A percentile compares a stretch with the other conserved stretches of the same genome.
Evolutionary conservation across 805 yeast genomes (phyloP).

Genomic region (Wickerhamiella sorbophila): DNA sequence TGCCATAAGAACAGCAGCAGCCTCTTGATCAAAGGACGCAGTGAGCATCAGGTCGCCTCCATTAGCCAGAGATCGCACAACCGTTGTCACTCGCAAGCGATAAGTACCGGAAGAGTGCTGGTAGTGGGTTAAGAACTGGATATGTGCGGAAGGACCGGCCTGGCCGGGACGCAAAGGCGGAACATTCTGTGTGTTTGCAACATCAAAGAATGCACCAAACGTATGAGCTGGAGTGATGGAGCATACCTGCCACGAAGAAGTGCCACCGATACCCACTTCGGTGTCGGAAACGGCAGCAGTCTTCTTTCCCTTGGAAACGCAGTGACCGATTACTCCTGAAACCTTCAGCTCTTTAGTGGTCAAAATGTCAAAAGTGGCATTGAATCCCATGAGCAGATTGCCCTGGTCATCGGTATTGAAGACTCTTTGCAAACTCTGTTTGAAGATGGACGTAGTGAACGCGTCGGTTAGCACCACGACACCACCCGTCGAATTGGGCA

Average conservation of each 20-base stretch:
- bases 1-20: slow-evolving; percentile 89
- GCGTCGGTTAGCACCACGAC: slow-evolving; percentile 78
- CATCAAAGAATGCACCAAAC: slow-evolving; percentile 81
- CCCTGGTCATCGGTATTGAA: slow-evolving; percentile 83
- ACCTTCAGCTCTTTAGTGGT: slow-evolving; percentile 79
- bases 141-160: slow-evolving; percentile 20
- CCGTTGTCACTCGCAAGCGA: slow-evolving; percentile 81
- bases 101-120: slow-evolving; percentile 91
- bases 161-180: slow-evolving; percentile 19
- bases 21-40: slow-evolving; percentile 89
- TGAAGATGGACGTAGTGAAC: slow-evolving; percentile 86
- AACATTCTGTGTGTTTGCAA: slow-evolving; percentile 28
- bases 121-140: slow-evolving; percentile 83
- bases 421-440: slow-evolving; percentile 76
- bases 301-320: slow-evolving; percentile 46
- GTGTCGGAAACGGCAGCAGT: slow-evolving; percentile 73
- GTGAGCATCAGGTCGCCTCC: slow-evolving; percentile 42
- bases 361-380: slow-evolving; percentile 74
- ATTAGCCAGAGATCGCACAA: slow-evolving; percentile 39
- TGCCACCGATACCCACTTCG: slow-evolving; percentile 88
- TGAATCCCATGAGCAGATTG: slow-evolving; percentile 76
- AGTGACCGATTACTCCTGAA: slow-evolving; percentile 90
- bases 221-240: slow-evolving; percentile 76
- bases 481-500: slow-evolving; percentile 83
- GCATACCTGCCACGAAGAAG: slow-evolving; percentile 77